Conservation (phyloP, 495 filamentous ascomycete genomes). For the Annulohypoxylon maeteangense region DNA sequence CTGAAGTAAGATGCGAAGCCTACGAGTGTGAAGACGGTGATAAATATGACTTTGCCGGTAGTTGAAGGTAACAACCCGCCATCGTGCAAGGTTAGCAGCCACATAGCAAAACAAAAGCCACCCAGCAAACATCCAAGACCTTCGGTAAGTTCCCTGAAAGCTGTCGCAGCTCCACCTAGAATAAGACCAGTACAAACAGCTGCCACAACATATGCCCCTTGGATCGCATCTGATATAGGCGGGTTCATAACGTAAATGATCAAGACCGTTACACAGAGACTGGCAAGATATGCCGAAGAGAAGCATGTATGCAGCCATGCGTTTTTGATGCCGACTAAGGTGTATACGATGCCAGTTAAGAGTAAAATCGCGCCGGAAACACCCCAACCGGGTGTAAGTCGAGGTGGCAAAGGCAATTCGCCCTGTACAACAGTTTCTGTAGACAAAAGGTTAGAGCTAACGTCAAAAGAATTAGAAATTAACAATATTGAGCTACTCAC, state of each 20-base stretch:
- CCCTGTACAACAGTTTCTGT: conserved; percentile 55
- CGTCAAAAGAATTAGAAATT: neutral
- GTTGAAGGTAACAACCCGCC: conserved; percentile 76
- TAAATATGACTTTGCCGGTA: conserved; percentile 75
- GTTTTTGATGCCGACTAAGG: conserved; percentile 85
- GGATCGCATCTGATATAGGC: conserved; percentile 77
- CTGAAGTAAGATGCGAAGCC: conserved; percentile 81
- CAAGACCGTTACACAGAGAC: conserved; percentile 80
- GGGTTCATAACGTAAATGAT: conserved; percentile 91
- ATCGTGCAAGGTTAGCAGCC: conserved; percentile 80
- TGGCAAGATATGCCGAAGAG: conserved; percentile 77
- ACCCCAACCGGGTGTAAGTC: conserved; percentile 80
- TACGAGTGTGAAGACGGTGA: conserved; percentile 73
- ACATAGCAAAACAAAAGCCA: conserved; percentile 91
- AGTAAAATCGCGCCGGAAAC: conserved; percentile 83
- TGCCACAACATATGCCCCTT: conserved; percentile 91
- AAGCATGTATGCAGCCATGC: conserved; percentile 85
- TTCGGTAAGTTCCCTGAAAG: conserved; percentile 89
- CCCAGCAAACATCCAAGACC: conserved; percentile 87
- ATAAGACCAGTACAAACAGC: conserved; percentile 77
- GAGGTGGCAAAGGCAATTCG: conserved; percentile 75
- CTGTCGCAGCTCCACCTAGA: conserved; percentile 77
- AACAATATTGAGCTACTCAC: conserved; percentile 21
- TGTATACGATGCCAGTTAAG: conserved; percentile 71
- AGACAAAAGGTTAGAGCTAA: conserved; percentile 10